These are phyloP conservation scores for Saraca asoca DNA, from an alignment of 331 rosid genomes.

Conservation along the genomic window DNA sequence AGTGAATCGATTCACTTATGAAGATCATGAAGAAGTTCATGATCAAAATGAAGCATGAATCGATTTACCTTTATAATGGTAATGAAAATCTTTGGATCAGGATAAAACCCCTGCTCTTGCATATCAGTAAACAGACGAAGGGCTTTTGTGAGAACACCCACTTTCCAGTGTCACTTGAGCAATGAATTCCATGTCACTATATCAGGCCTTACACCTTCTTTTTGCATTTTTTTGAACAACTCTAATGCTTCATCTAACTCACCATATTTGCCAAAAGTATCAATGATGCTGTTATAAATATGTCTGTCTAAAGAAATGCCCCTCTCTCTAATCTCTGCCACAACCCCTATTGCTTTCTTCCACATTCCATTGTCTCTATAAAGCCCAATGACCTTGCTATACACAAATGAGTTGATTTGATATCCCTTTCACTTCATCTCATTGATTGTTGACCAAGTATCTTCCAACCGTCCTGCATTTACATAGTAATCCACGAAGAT, in stretches of 20 bases:
- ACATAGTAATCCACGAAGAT: slow-evolving; percentile 63
- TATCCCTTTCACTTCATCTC: slow-evolving; percentile 64
- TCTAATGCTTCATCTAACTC: slow-evolving; percentile 62
- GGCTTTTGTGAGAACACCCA: slow-evolving; percentile 54
- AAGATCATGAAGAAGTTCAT: no score
- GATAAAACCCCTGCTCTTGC: slow-evolving; percentile 77
- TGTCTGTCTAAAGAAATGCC: slow-evolving; percentile 56
- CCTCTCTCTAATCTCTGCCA: slow-evolving; percentile 60
- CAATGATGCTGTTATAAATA: slow-evolving; percentile 66
- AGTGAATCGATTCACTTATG: no score
- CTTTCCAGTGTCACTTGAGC: slow-evolving; percentile 68
- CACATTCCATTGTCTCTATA: slow-evolving; percentile 87
- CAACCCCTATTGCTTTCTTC: slow-evolving; percentile 73
- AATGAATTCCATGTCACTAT: slow-evolving; percentile 71
- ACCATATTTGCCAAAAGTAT: slow-evolving; percentile 75
- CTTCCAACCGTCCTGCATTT: slow-evolving; percentile 74
- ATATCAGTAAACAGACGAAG: slow-evolving; percentile 56
- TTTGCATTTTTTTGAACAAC: slow-evolving; percentile 60
- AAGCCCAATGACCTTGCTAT: slow-evolving; percentile 62
- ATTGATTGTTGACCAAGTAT: slow-evolving; percentile 66
- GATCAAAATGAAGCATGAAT: no score
- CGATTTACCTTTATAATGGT: slow-evolving; percentile 67
- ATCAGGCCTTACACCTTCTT: slow-evolving; percentile 61
- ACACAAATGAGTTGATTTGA: slow-evolving; percentile 54
- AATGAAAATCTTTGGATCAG: slow-evolving; percentile 75